Conservation (phyloP, 2,329 filamentous ascomycete genomes). For the Fusarium buharicum region DNA sequence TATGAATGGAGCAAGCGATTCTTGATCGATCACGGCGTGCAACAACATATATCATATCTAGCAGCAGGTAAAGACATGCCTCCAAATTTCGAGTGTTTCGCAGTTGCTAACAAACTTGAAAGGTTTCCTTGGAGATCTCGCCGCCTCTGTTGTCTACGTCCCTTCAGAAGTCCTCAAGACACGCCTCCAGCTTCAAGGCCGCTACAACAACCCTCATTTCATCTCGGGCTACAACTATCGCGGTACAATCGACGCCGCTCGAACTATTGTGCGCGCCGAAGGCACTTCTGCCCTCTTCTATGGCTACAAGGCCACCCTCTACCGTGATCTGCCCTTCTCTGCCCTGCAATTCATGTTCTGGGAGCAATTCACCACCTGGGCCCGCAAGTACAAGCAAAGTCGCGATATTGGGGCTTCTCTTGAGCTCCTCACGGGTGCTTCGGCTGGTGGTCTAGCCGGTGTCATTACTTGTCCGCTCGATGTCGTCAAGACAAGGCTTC, state of each 20-base stretch:
- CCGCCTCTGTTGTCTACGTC: slow-evolving; percentile 92
- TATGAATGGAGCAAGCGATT: slow-evolving; percentile 95
- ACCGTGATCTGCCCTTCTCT: slow-evolving; percentile 93
- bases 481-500: slow-evolving; percentile 95
- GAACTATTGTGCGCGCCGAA: slow-evolving; percentile 85
- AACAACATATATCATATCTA: slow-evolving; percentile 86
- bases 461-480: slow-evolving; percentile 96
- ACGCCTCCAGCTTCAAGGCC: slow-evolving; percentile 92
- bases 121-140: slow-evolving; percentile 94
- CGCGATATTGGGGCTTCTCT: slow-evolving; percentile 86
- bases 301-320: slow-evolving; percentile 96
- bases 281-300: slow-evolving; percentile 89
- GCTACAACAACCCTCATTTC: slow-evolving; percentile 95
- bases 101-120: slow-evolving; percentile 3
- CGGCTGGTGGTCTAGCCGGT: slow-evolving; percentile 90
- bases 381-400: slow-evolving; percentile 79
- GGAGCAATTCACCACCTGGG: slow-evolving; percentile 88
- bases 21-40: slow-evolving; percentile 85
- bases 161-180: slow-evolving; percentile 98
- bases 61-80: slow-evolving; percentile 71
- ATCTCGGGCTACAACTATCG: slow-evolving; percentile 96
- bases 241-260: slow-evolving; percentile 82
- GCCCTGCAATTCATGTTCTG: slow-evolving; percentile 98
- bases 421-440: slow-evolving; percentile 89
- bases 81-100: background rate